phyloP scores from a whole-genome alignment of 2,329 filamentous ascomycete genomes.

The Fonsecaea monophora region DNA sequence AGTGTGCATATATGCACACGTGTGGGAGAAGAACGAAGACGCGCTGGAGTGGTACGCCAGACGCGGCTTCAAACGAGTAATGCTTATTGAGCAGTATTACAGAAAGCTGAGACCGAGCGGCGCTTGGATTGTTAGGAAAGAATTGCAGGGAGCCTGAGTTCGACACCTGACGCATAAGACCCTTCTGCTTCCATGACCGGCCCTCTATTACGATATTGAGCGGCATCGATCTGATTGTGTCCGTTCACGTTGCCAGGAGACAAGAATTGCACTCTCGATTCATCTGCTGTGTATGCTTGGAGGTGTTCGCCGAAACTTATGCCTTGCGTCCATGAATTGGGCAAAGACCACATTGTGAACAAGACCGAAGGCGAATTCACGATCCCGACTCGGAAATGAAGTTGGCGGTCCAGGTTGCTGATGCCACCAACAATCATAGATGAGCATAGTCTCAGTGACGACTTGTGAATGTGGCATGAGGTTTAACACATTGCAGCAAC shows the following conservation, averaged over 20 bases:
- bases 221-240: background rate
- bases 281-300: background rate
- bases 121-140: constrained; percentile 58
- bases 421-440: background rate
- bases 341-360: background rate
- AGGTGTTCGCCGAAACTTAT: background rate
- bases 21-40: constrained; percentile 68
- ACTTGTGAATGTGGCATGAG: background rate
- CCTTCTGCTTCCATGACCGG: background rate
- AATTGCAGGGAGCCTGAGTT: constrained; percentile 25
- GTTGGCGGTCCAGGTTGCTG: background rate
- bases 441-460: background rate
- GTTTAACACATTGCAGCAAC: background rate
- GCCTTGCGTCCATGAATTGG: background rate
- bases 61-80: constrained; percentile 62
- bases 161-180: background rate
- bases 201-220: background rate
- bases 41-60: constrained; percentile 66
- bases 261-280: background rate
- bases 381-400: background rate
- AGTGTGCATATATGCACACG: constrained; percentile 65
- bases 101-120: constrained; percentile 62
- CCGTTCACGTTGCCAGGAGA: background rate
- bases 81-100: constrained; percentile 64
- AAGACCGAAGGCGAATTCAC: background rate